Evolutionary conservation across 2,329 filamentous ascomycete genomes (phyloP).

Genomic region (Neofusicoccum ribis): DNA sequence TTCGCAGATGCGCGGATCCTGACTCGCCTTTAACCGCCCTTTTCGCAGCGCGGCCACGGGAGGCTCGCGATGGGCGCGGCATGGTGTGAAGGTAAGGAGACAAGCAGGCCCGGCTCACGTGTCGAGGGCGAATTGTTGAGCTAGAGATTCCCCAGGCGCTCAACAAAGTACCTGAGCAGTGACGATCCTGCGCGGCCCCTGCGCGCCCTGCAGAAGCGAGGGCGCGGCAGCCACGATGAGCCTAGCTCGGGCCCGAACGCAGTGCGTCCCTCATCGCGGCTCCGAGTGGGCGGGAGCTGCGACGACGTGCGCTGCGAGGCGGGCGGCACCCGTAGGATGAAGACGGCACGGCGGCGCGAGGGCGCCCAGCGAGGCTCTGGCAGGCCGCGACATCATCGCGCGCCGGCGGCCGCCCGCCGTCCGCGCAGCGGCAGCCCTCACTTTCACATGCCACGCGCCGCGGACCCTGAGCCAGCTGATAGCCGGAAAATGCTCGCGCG

Average conservation of each 20-base stretch:
- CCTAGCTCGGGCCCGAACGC: constrained; percentile 7
- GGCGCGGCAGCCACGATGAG: neutral
- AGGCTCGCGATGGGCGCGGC: neutral
- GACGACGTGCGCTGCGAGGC: neutral
- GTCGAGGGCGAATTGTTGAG: constrained; percentile 17
- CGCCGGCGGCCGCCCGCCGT: neutral
- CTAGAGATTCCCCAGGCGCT: constrained; percentile 5
- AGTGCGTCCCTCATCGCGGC: neutral
- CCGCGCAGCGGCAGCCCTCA: neutral
- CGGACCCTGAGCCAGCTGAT: constrained; percentile 7
- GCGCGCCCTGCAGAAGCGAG: constrained; percentile 13
- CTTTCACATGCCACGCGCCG: constrained; percentile 1
- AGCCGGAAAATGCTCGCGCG: neutral
- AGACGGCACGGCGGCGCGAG: too few relatives aligned
- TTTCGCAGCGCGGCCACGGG: neutral
- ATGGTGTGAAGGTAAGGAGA: constrained; percentile 21
- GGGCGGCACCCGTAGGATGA: neutral
- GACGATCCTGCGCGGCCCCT: neutral
- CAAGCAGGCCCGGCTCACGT: neutral
- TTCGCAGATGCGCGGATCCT: neutral
- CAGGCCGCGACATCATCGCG: constrained; percentile 1
- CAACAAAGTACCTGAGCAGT: constrained; percentile 11
- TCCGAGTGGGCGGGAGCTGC: neutral
- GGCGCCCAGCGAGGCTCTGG: neutral
- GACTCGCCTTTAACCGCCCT: neutral